phyloP scores from a whole-genome alignment of 208 protist species.

The Naegleria gruberi region DNA sequence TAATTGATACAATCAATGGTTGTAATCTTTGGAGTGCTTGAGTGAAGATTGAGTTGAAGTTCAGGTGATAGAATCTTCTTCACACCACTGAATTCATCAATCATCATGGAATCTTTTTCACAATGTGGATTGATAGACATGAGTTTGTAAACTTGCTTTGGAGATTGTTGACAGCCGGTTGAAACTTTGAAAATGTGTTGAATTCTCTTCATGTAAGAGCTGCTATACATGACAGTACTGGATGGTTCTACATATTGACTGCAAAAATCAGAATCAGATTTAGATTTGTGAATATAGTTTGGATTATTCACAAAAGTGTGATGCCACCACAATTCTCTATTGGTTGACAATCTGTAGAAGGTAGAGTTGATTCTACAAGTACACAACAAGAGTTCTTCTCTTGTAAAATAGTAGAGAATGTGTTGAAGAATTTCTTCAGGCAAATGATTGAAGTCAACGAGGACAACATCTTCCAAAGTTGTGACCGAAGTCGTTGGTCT shows the following conservation, averaged over 20 bases:
- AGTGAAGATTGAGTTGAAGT: too few relatives aligned
- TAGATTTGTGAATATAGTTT: neutral
- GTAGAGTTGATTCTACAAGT: neutral
- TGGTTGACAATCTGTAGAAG: neutral
- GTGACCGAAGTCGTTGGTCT: too few relatives aligned
- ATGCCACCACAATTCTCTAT: neutral
- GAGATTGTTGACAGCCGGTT: neutral
- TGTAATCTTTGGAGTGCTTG: neutral
- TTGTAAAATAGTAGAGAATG: neutral
- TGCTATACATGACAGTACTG: neutral
- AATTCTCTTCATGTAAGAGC: neutral
- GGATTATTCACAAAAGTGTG: neutral
- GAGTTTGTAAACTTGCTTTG: neutral
- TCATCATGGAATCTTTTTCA: too few relatives aligned
- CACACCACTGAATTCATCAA: neutral
- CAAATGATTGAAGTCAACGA: too few relatives aligned
- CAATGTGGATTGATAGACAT: neutral
- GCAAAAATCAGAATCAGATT: neutral
- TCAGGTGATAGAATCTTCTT: neutral
- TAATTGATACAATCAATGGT: neutral
- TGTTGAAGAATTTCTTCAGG: neutral
- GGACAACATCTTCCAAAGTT: too few relatives aligned
- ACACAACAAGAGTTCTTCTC: neutral
- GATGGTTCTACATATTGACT: neutral
- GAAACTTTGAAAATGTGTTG: neutral